Evolutionary conservation across 257 asterid genomes (phyloP).

Genomic region (Gentiana macrophylla): DNA sequence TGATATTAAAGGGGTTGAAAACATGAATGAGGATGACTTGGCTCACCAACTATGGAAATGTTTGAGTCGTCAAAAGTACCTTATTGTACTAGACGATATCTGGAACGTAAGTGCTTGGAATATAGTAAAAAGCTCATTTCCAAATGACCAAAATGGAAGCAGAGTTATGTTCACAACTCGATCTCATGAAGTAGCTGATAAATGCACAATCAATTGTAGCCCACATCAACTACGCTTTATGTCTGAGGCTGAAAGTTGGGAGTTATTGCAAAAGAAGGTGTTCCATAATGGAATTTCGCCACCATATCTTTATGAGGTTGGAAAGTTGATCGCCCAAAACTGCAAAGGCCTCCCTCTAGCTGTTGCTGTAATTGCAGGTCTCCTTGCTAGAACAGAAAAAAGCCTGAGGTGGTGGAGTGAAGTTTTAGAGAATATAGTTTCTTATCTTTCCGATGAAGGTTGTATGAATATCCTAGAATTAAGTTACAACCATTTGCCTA

Average conservation of each 20-base stretch:
- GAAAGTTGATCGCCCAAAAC: neutral
- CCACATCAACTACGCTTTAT: neutral
- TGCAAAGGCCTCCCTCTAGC: conserved; percentile 3
- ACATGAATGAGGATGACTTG: no score
- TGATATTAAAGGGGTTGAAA: no score
- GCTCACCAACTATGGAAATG: no score
- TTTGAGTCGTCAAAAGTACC: no score
- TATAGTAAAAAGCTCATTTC: no score
- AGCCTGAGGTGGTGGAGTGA: neutral
- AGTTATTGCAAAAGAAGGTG: neutral
- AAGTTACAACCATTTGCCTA: conserved; percentile 25
- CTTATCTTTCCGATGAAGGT: neutral
- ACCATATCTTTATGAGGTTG: neutral
- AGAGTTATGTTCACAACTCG: neutral
- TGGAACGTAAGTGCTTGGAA: no score
- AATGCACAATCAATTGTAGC: neutral
- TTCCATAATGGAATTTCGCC: neutral
- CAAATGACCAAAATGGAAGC: neutral
- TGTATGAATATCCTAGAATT: conserved; percentile 12
- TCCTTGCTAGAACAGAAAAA: no score
- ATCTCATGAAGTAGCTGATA: no score
- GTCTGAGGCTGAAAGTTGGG: neutral
- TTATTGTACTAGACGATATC: no score
- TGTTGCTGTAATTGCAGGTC: neutral
- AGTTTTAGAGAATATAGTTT: neutral